Evolutionary conservation across 2,329 filamentous ascomycete genomes (phyloP), one percentile per base, ranked within the genome.

Genomic region (Pseudogymnoascus sp.): DNA sequence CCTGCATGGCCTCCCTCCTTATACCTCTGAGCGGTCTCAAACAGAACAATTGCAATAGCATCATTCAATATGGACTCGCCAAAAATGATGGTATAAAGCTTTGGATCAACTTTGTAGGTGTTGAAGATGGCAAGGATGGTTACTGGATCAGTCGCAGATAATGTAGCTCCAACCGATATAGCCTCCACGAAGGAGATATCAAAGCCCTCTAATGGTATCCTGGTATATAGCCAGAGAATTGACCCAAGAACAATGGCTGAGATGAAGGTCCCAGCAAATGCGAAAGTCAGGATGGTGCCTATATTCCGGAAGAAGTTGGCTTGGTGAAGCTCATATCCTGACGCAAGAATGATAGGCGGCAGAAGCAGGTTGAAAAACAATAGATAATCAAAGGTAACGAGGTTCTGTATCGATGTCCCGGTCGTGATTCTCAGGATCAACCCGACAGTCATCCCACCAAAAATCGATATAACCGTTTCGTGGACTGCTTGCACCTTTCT

Each of bases 241-340:
- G 93, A 75, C 24, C 92, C 95, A 61, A 99, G 88, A 50, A 97
- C 92, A n/a, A 97, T 82, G 65, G 95, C 95, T 40, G 95, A 99
- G 67, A 99, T 89, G 73, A 99, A 97, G 0, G 95, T 99, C 33
- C 95, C 95, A 60, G 90, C 93, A 74, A 99, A 97, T 29, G 95
- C 95, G 75, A 99, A 99, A 3, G 95, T 97, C 68, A 99, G 80
- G 71, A 99, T 99, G 6, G 91, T 96, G 66, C 95, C 93, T 66
- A 97, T 96, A 72, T 99, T 96, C 68, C 93, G 89, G 78, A 99
- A 99, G 82, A 99, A 99, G 79, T 99, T 99, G 70, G 91, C 93
- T 78, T 99, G 95, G 75, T 99, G 95, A 65, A 99, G 78, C 77
- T 99, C 95, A 78, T 97, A 99, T 62, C 95, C 95, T 14, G 93